Percentiles rank a stretch among this genome's conserved stretches.
These are phyloP conservation scores for Coemansia sp. DNA, from an alignment of 192 early-diverging fungal species.

Conservation along the genomic window DNA sequence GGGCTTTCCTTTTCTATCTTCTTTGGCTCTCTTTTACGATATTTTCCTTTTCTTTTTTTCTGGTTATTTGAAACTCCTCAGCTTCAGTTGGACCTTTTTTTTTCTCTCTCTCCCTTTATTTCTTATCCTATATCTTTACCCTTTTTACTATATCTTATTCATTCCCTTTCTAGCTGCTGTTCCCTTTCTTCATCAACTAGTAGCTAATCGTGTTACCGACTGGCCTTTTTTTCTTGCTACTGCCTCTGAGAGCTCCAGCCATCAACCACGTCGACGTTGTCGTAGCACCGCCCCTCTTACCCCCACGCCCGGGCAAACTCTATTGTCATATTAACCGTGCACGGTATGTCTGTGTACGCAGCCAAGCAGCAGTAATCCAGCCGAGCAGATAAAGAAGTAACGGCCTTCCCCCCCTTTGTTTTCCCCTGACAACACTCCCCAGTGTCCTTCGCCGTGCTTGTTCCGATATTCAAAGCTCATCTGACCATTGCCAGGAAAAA, in stretches of 20 bases:
- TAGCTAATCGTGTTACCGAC: background rate
- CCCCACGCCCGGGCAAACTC: no score
- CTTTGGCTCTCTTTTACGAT: background rate
- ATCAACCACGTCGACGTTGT: background rate
- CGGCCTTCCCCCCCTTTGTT: background rate
- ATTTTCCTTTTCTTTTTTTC: slow-evolving; percentile 6
- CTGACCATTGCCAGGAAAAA: background rate
- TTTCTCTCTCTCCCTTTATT: no score
- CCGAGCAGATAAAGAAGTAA: background rate
- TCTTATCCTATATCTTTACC: no score
- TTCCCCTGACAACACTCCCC: no score
- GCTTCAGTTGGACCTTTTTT: background rate
- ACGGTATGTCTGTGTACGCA: no score
- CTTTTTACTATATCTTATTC: background rate
- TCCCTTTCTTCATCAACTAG: background rate
- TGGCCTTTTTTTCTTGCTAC: background rate
- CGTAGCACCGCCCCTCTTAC: background rate
- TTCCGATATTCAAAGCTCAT: no score
- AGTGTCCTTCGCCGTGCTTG: no score
- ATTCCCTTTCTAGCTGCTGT: background rate
- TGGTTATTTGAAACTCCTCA: slow-evolving; percentile 19
- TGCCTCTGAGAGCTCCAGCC: background rate
- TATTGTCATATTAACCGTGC: no score
- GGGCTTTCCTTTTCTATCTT: background rate
- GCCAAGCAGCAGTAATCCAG: background rate